Conservation (phyloP, 768 basidiomycete species). For the Naganishia antarctica region DNA sequence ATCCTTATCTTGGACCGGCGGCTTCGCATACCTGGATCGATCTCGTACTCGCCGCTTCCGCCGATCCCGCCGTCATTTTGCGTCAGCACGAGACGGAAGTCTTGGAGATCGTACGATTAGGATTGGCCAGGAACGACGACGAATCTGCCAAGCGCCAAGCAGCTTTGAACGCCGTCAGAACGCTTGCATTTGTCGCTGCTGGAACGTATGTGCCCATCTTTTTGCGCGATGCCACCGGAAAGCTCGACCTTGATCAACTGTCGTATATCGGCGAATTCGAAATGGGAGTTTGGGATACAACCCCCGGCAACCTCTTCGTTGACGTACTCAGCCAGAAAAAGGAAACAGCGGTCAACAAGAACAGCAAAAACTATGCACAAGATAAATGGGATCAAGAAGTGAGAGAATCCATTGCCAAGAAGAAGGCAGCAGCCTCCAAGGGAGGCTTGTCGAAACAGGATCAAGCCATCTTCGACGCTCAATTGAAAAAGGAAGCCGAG, state of each 20-base stretch:
- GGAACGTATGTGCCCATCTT: conserved; percentile 62
- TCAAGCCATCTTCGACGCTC: conserved; percentile 72
- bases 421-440: conserved; percentile 58
- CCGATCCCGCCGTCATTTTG: conserved; percentile 64
- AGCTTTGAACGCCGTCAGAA: conserved; percentile 67
- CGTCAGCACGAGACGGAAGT: not conserved
- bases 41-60: conserved; percentile 62
- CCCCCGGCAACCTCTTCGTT: conserved; percentile 70
- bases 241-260: conserved; percentile 62
- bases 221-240: conserved; percentile 61
- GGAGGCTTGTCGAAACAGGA: conserved; percentile 73
- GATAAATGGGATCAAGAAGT: conserved; percentile 94
- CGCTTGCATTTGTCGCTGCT: conserved; percentile 75
- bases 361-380: conserved; percentile 83
- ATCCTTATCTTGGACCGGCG: conserved; percentile 53
- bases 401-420: conserved; percentile 74
- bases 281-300: conserved; percentile 77
- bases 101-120: conserved; percentile 1
- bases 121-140: not conserved
- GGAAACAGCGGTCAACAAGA: conserved; percentile 54
- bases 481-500: conserved; percentile 71
- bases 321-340: conserved; percentile 67
- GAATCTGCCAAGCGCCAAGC: conserved; percentile 50
- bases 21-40: conserved; percentile 75
- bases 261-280: conserved; percentile 66